Conservation (phyloP, 163 green algal genomes). For the Scenedesmus sp. region DNA sequence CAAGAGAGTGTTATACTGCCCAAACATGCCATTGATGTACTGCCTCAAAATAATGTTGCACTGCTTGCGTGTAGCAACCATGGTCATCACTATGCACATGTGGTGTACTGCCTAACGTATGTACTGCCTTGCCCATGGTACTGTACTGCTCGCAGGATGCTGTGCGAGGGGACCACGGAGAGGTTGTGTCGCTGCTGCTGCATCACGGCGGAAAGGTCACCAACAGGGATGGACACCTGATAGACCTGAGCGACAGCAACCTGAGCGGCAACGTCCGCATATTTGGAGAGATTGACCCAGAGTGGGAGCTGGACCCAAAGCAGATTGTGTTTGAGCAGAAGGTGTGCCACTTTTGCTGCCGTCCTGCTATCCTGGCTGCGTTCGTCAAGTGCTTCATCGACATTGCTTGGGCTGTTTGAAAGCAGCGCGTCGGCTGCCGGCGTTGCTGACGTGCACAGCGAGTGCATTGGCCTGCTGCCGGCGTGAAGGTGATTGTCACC, state of each 20-base stretch:
- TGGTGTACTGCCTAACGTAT: background rate
- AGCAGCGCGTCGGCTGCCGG: too few species aligned
- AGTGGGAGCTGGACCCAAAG: conserved; percentile 88
- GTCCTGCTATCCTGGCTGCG: background rate
- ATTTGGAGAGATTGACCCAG: conserved; percentile 79
- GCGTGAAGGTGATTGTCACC: too few species aligned
- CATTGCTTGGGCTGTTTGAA: too few species aligned
- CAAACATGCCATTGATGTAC: too few species aligned
- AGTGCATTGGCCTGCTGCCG: too few species aligned
- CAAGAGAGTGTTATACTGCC: too few species aligned
- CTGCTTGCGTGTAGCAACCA: too few species aligned
- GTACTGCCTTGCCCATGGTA: too few species aligned
- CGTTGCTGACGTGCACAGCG: too few species aligned
- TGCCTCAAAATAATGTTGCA: too few species aligned
- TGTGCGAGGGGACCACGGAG: conserved; percentile 84
- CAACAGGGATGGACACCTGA: conserved; percentile 49
- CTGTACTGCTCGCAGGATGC: conserved; percentile 76
- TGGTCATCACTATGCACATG: background rate
- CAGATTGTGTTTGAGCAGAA: conserved; percentile 51
- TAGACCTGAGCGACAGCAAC: conserved; percentile 47
- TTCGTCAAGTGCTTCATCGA: background rate
- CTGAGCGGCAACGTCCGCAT: conserved; percentile 74
- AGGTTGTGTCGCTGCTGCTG: conserved; percentile 86
- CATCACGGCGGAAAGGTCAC: conserved; percentile 82
- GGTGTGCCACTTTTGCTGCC: background rate